Evolutionary conservation across 164 flowering plant genomes (phyloP), one percentile per base, ranked within the genome.

Genomic region (Sedum album): DNA sequence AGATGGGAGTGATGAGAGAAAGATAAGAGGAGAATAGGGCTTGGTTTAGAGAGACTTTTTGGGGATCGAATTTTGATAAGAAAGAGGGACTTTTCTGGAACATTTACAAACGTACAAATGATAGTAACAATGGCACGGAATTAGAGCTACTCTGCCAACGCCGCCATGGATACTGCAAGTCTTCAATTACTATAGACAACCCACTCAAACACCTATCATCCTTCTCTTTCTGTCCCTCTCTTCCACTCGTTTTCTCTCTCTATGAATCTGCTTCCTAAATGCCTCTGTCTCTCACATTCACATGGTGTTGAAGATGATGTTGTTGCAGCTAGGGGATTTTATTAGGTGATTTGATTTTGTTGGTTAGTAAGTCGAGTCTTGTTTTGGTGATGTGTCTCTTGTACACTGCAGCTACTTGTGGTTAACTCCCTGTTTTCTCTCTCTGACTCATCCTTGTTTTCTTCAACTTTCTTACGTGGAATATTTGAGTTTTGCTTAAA

Each of bases 151-250:
- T 21, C 91, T 85, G 87, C 86, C 73, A 83, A 63, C 84, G 91
- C 91, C 88, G 91, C 91, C 89, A 83, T 85, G 83, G 82, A 48
- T 67, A 78, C 80, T 70, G 83, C 81, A 68, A 53, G 65, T 71
- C 74, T 77, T 76, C 77, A 74, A 78, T 73, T 78, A 78, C 38
- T 35, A 78, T 75, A 79, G 60, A 53, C 30, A 53, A 30, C 28
- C 60, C 60, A 62, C 15, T 69, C 66, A 21, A 26, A 48, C 35
- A 55, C 31, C 35, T 20, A 31, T 48, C 20, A 63, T 72, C 73
- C 53, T 49, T 71, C 30, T 33, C 60, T 66, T 65, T 65, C 42
- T 25, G 25, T 23, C 69, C 36, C 66, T 36, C 35, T 15, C 44
- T 44, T 18, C 63, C 67, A 68, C 70, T 51, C 60, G 71, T 72